These are phyloP conservation scores for Stagonosporopsis vannaccii DNA, from an alignment of 2,329 filamentous ascomycete genomes.

Conservation along the genomic window DNA sequence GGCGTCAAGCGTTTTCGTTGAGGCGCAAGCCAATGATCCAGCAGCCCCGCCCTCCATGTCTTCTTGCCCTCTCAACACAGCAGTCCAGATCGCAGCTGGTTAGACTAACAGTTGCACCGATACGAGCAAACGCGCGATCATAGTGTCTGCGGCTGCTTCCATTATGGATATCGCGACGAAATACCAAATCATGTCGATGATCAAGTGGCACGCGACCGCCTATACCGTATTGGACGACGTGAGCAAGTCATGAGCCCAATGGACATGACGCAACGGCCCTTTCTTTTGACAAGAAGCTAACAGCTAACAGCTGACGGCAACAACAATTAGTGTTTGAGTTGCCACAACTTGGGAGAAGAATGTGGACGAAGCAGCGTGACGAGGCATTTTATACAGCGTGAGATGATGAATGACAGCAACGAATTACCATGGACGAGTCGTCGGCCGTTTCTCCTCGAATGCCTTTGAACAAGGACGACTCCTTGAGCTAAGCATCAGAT, in stretches of 20 bases:
- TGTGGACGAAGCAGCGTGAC: background rate
- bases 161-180: background rate
- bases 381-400: background rate
- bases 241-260: constrained; percentile 11
- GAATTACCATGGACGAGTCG: background rate
- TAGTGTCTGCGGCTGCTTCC: background rate
- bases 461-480: background rate
- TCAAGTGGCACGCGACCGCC: constrained; percentile 15
- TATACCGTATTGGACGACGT: background rate
- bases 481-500: background rate
- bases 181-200: constrained; percentile 9
- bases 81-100: constrained; percentile 5
- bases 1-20: constrained; percentile 6
- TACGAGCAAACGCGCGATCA: constrained; percentile 9
- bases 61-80: constrained; percentile 11
- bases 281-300: constrained; percentile 7
- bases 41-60: constrained; percentile 11
- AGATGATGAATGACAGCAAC: background rate
- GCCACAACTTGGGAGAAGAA: background rate
- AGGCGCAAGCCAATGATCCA: constrained; percentile 7
- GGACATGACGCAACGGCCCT: constrained; percentile 7
- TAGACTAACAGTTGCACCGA: constrained; percentile 5
- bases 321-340: background rate
- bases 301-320: constrained; percentile 10
- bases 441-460: background rate